These are phyloP conservation scores for Amanita inopinata DNA, from an alignment of 768 basidiomycete genomes.

Conservation along the genomic window DNA sequence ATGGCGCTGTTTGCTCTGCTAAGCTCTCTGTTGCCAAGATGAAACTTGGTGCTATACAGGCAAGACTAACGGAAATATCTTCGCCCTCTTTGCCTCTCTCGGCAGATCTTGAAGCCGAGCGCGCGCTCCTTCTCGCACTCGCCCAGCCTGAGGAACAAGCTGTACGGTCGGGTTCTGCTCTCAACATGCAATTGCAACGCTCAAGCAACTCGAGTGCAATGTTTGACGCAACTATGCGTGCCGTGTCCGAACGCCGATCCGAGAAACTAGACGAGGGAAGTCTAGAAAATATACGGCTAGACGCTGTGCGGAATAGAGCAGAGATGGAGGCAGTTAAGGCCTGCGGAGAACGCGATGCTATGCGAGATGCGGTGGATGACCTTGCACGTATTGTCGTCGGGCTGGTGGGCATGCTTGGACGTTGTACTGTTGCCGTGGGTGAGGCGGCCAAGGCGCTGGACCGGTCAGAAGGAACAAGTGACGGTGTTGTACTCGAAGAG, in stretches of 20 bases:
- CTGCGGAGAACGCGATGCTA: conserved; percentile 53
- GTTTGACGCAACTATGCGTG: conserved; percentile 82
- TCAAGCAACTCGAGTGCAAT: conserved; percentile 70
- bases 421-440: conserved; percentile 64
- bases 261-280: conserved; percentile 68
- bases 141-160: conserved; percentile 64
- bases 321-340: conserved; percentile 65
- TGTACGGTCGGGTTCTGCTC: conserved; percentile 45
- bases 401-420: conserved; percentile 73
- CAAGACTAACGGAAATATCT: conserved; percentile 52
- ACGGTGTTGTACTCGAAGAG: conserved; percentile 24
- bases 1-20: conserved; percentile 68
- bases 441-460: conserved; percentile 39
- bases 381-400: conserved; percentile 61
- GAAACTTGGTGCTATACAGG: conserved; percentile 54
- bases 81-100: conserved; percentile 29
- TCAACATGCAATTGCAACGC: conserved; percentile 51
- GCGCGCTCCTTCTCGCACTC: conserved; percentile 54
- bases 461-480: conserved; percentile 23
- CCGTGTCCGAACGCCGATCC: conserved; percentile 68
- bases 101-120: conserved; percentile 63
- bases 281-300: conserved; percentile 61
- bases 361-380: conserved; percentile 49
- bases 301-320: conserved; percentile 52
- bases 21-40: conserved; percentile 61